These are phyloP conservation scores for Fonsecaea monophora DNA, from an alignment of 2,329 filamentous ascomycete genomes.

Conservation along the genomic window DNA sequence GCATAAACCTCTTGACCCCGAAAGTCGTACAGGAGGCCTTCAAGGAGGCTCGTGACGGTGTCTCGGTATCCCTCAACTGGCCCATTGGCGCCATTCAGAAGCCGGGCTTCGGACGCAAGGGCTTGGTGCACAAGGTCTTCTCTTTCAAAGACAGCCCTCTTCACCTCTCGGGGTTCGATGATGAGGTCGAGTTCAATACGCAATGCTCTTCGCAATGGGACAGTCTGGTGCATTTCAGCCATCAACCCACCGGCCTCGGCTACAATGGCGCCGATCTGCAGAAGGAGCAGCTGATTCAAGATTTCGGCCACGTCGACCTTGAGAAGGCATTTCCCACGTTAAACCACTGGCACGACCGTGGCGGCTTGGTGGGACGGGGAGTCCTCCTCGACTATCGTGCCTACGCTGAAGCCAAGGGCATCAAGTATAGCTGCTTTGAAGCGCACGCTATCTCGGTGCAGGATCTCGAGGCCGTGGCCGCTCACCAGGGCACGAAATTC, in stretches of 20 bases:
- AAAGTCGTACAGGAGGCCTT: conserved; percentile 59
- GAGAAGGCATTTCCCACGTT: conserved; percentile 32
- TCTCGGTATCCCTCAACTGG: conserved; percentile 61
- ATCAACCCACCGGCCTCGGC: conserved; percentile 30
- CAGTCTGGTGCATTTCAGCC: conserved; percentile 47
- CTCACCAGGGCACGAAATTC: conserved; percentile 61
- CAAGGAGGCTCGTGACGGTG: conserved; percentile 64
- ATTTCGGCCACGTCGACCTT: conserved; percentile 33
- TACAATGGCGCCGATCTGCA: conserved; percentile 42
- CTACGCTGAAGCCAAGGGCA: conserved; percentile 51
- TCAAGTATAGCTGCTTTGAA: conserved; percentile 49
- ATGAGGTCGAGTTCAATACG: conserved; percentile 56
- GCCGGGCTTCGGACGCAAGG: conserved; percentile 29
- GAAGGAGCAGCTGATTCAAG: conserved; percentile 39
- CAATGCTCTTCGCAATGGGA: conserved; percentile 59
- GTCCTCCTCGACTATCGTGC: conserved; percentile 55
- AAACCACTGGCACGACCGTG: conserved; percentile 48
- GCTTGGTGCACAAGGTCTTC: conserved; percentile 32
- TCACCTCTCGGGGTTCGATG: conserved; percentile 47
- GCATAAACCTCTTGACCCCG: conserved; percentile 66
- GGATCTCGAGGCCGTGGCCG: conserved; percentile 66
- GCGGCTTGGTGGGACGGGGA: conserved; percentile 54
- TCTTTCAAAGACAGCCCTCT: conserved; percentile 30
- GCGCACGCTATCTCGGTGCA: conserved; percentile 58
- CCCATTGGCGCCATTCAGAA: conserved; percentile 49